Percentiles rank a stretch among this genome's conserved stretches.
Conservation (phyloP, 1,139 yeast genomes). For the Debaryomyces sp. region DNA sequence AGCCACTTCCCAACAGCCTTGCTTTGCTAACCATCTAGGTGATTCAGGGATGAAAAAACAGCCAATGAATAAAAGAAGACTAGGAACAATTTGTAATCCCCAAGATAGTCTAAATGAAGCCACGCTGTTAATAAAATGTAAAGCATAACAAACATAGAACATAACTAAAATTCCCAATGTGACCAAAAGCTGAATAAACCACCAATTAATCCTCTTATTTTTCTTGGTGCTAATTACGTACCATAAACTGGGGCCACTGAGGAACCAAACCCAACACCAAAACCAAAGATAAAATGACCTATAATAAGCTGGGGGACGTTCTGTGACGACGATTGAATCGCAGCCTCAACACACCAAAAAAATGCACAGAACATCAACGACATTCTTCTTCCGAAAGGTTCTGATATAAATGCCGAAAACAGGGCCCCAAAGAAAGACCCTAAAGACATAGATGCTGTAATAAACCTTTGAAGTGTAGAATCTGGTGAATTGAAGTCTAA, state of each 20-base stretch:
- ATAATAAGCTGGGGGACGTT: constrained; percentile 40
- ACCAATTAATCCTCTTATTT: constrained; percentile 54
- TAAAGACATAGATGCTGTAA: constrained; percentile 37
- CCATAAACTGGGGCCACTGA: constrained; percentile 61
- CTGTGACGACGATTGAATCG: constrained; percentile 33
- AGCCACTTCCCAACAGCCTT: constrained; percentile 39
- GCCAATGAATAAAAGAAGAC: constrained; percentile 45
- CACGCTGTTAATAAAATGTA: constrained; percentile 35
- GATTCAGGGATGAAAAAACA: constrained; percentile 40
- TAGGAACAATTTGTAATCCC: constrained; percentile 59
- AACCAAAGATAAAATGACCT: constrained; percentile 57
- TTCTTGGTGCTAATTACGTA: constrained; percentile 56
- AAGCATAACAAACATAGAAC: constrained; percentile 43
- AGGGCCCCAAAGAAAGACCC: constrained; percentile 40
- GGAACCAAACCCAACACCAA: constrained; percentile 62
- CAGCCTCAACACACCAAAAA: constrained; percentile 38
- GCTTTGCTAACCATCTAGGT: constrained; percentile 42
- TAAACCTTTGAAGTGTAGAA: constrained; percentile 32
- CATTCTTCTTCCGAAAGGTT: constrained; percentile 39
- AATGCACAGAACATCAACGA: constrained; percentile 31
- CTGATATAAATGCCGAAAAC: constrained; percentile 32
- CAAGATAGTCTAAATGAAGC: constrained; percentile 54
- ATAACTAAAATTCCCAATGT: constrained; percentile 44
- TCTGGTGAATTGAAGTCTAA: constrained; percentile 10
- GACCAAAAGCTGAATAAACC: constrained; percentile 46